These are phyloP conservation scores for Pistacia vera DNA, from an alignment of 345 rosid genomes.

Conservation along the genomic window DNA sequence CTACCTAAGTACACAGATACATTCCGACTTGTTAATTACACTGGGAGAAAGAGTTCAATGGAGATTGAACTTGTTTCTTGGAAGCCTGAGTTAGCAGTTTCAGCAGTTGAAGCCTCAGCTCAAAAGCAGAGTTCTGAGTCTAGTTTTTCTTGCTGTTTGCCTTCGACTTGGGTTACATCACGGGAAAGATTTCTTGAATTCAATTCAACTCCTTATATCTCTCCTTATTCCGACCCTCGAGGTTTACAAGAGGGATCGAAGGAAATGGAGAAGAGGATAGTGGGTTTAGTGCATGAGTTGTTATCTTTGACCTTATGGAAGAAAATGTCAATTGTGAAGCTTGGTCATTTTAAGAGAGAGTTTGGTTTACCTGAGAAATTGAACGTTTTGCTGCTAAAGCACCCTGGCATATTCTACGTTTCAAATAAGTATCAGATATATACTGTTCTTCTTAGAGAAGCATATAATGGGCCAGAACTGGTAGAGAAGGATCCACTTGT, in stretches of 20 bases:
- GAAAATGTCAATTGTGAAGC: constrained; percentile 76
- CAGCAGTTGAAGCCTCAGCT: constrained; percentile 71
- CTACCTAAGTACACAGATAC: constrained; percentile 59
- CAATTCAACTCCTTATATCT: constrained; percentile 69
- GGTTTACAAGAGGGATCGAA: constrained; percentile 54
- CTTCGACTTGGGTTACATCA: constrained; percentile 74
- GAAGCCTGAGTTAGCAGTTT: constrained; percentile 69
- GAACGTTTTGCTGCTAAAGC: constrained; percentile 73
- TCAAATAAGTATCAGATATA: constrained; percentile 83
- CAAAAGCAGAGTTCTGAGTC: constrained; percentile 52
- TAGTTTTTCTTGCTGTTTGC: constrained; percentile 63
- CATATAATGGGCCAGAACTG: constrained; percentile 71
- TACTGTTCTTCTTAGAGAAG: constrained; percentile 88
- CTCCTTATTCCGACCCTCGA: constrained; percentile 56
- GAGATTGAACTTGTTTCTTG: constrained; percentile 84
- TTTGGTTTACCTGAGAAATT: constrained; percentile 72
- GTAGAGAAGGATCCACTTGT: constrained; percentile 78
- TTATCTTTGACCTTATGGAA: constrained; percentile 84
- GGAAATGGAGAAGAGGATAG: constrained; percentile 79
- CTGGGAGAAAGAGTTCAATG: constrained; percentile 90
- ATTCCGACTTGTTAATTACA: constrained; percentile 63
- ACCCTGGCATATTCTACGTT: constrained; percentile 82
- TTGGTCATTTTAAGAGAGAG: constrained; percentile 84
- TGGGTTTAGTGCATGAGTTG: constrained; percentile 78
- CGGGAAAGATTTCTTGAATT: constrained; percentile 76